Evolutionary conservation across 768 basidiomycete species (phyloP).

Genomic region (Obba rivulosa): DNA sequence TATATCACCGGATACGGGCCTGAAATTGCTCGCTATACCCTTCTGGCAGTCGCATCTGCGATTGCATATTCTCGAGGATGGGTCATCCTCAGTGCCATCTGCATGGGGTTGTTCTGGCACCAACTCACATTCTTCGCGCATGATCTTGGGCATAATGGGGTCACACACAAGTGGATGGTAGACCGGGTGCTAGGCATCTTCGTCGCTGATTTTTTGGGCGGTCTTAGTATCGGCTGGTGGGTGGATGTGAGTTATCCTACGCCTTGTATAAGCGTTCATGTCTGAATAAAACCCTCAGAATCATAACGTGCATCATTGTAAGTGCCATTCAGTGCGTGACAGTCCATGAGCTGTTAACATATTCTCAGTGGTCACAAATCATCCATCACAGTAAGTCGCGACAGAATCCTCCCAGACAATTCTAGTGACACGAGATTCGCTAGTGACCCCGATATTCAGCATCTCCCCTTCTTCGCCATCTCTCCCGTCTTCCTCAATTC

Average conservation of each 20-base stretch:
- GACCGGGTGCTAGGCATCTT: constrained; percentile 79
- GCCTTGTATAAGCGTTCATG: constrained; percentile 4
- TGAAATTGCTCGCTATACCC: constrained; percentile 73
- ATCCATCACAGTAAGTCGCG: constrained; percentile 79
- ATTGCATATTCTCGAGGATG: constrained; percentile 59
- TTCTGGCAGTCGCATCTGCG: constrained; percentile 55
- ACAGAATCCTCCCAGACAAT: neutral
- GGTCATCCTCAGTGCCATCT: constrained; percentile 71
- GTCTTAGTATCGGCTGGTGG: constrained; percentile 98
- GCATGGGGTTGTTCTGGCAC: constrained; percentile 90
- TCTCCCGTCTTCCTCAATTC: constrained; percentile 81
- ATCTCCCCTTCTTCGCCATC: constrained; percentile 93
- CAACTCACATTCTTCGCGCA: constrained; percentile 91
- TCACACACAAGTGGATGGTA: constrained; percentile 79
- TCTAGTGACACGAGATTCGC: constrained; percentile 7
- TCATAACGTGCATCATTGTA: constrained; percentile 94
- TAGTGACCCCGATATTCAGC: constrained; percentile 82
- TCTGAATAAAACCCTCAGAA: constrained; percentile 40
- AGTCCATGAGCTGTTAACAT: neutral
- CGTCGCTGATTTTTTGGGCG: constrained; percentile 84
- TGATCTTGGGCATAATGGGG: constrained; percentile 92
- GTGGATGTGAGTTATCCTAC: constrained; percentile 66
- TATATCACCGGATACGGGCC: constrained; percentile 87
- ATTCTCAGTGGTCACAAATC: constrained; percentile 85
- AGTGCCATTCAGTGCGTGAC: constrained; percentile 31